A percentile compares a stretch with the other conserved stretches of the same genome.
These are phyloP conservation scores for Aspergillus viridinutans DNA, from an alignment of 2,329 filamentous ascomycete species.

Conservation along the genomic window DNA sequence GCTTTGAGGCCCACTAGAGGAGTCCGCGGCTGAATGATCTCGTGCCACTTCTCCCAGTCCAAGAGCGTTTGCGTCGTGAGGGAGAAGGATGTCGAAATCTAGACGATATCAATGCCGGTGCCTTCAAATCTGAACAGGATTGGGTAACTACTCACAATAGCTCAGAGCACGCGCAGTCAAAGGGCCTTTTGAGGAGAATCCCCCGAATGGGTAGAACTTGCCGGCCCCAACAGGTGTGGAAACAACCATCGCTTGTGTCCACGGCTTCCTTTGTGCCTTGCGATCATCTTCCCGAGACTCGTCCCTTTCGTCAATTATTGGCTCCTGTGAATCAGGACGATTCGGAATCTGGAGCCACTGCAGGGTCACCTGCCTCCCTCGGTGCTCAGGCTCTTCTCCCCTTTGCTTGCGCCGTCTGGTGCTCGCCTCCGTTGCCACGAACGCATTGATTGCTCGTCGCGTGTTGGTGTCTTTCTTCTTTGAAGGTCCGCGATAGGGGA, in stretches of 20 bases:
- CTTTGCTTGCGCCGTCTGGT: not conserved
- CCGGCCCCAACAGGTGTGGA: not conserved
- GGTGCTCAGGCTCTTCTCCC: not conserved
- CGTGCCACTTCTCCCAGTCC: not conserved
- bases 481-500: not conserved
- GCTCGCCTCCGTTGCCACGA: not conserved
- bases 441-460: not conserved
- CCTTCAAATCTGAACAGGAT: not conserved
- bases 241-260: not conserved
- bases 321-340: not conserved
- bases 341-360: not conserved
- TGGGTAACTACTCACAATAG: not conserved
- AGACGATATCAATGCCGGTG: not conserved
- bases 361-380: not conserved
- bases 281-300: not conserved
- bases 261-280: not conserved
- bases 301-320: not conserved
- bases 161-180: not conserved
- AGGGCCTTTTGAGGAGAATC: not conserved
- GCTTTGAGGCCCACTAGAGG: not conserved
- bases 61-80: not conserved
- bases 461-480: not conserved
- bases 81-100: not conserved
- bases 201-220: not conserved
- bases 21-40: not conserved